These are phyloP conservation scores for Axilococcus clingmanii DNA, from an alignment of 139 green algal species.

Conservation along the genomic window DNA sequence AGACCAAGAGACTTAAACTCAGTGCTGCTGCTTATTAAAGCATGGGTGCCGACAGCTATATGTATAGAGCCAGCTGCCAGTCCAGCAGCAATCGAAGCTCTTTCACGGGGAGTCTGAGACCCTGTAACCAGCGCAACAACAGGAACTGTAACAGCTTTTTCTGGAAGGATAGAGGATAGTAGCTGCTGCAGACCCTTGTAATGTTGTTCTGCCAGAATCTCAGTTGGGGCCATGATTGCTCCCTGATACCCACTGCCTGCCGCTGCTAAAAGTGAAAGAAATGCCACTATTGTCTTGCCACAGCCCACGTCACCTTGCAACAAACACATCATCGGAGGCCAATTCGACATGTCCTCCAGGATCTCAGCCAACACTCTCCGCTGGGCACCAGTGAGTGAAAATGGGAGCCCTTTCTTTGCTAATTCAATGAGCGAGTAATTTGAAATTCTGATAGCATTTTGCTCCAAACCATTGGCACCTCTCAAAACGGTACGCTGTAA, in stretches of 20 bases:
- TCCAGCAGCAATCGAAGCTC: slow-evolving; percentile 2
- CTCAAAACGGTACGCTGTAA: slow-evolving; percentile 16
- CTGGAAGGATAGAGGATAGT: slow-evolving; percentile 2
- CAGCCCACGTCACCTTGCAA: slow-evolving; percentile 93
- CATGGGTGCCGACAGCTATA: slow-evolving; percentile 80
- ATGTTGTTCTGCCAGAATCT: slow-evolving; percentile 75
- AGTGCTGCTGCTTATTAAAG: slow-evolving; percentile 46
- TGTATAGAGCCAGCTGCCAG: slow-evolving; percentile 34
- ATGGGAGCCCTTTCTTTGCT: slow-evolving; percentile 23
- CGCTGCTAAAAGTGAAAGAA: slow-evolving; percentile 66
- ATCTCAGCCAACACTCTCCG: slow-evolving; percentile 26
- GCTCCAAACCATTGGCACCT: slow-evolving; percentile 1
- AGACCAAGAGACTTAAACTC: slow-evolving; percentile 71
- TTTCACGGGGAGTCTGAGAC: slow-evolving; percentile 18
- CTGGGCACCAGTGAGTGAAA: slow-evolving; percentile 44
- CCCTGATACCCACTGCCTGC: slow-evolving; percentile 62
- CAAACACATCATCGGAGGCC: slow-evolving; percentile 67
- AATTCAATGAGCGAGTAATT: slow-evolving; percentile 17
- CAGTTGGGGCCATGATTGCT: slow-evolving; percentile 85
- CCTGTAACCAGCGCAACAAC: slow-evolving; percentile 31
- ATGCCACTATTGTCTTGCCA: slow-evolving; percentile 88
- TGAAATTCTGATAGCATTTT: too few relatives aligned
- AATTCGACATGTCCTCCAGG: slow-evolving; percentile 20
- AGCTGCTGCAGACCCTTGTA: slow-evolving; percentile 28
- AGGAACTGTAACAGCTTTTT: slow-evolving; percentile 1